Evolutionary conservation across 345 rosid genomes (phyloP), one percentile per base, ranked within the genome.

Genomic region (Rhizophora mangle): DNA sequence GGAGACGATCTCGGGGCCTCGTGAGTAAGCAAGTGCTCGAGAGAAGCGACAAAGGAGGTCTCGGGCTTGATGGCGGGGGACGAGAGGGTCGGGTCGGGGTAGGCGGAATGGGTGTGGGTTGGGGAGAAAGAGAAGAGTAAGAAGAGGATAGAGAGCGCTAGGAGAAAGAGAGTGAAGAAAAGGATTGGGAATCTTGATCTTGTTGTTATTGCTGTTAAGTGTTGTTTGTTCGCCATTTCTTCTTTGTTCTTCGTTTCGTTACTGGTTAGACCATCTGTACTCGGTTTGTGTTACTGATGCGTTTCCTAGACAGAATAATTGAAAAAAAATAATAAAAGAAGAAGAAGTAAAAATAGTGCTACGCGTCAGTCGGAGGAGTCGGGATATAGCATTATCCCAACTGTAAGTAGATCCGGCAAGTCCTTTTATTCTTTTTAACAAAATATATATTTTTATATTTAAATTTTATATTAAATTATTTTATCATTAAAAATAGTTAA

Each of bases 21-120:
- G 1, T 49, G 76, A 37, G 85, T 56, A 26, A 95, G 81, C 72
- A 90, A 87, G 29, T 64, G 82, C 65, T 84, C 90, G 31, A 95
- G 90, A 57, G 99, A 87, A 65, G 81, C 59, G n/a, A 87, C 81
- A 71, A 90, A 90, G 71, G 96, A 92, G 61, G 94, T 87, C 65
- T 86, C 84, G 5, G 87, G 78, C 36, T 26, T 65, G 66, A 56
- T 2, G 1, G 32, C 26, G 63, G 37, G 24, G 0, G 59, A 55
- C 58, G 34, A 13, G 20, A 56, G 53, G 47, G 29, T 10, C 1
- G 81, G 72, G 61, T 65, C 6, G 5, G 36, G 46, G 66, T 53
- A 36, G 18, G 74, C 56, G 34, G 65, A 5, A 63, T 61, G 26
- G 60, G 74, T 60, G 75, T 79, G 68, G 64, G 76, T 69, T 68